Evolutionary conservation across 208 protist genomes (phyloP), one percentile per base, ranked within the genome.

Genomic region (Acanthamoeba sp.): DNA sequence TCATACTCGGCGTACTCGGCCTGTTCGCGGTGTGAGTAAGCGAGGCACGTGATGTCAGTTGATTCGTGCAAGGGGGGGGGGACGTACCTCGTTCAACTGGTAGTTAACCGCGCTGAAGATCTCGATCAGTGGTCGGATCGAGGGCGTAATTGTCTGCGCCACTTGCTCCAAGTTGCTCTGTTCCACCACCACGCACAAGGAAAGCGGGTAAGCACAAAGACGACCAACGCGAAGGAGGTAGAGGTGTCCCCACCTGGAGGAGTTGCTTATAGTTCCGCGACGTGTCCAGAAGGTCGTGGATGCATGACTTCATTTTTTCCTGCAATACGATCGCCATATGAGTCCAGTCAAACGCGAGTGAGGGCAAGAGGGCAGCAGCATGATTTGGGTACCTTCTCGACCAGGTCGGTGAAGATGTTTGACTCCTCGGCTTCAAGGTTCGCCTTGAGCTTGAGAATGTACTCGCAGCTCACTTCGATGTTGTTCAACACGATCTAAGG

Each of bases 381-480:
- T 52, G 48, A 20, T 50, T 50, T 50, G 45, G 12, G 73, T 42
- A 82, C 73, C 78, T 87, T 87, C n/a, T 87, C 78, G 32, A 87
- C 48, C 7, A 27, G 78, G 34, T 87, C 78, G 78, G 38, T 50
- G 78, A 87, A 87, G 78, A 87, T 87, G 78, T 38, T 52, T 5
- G 78, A 50, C 22, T 87, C 78, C n/a, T 91, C 85, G 2, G 85
- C 34, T 18, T 91, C 85, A 5, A 91, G 85, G 36, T 71, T 71
- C 20, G 6, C 36, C 85, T 91, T 91, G 22, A 91, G 85, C 85
- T 64, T 91, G 22, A 91, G 57, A 48, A 91, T 91, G 55, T 73
- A 91, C 27, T 91, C 85, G 36, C 85, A 73, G 38, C 85, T 91
- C 59, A 91, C 85, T 45, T 91, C 85, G 57, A 91, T 73, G 55